Conservation (phyloP, 352 stramenopile species). For the Lagenidium giganteum region DNA sequence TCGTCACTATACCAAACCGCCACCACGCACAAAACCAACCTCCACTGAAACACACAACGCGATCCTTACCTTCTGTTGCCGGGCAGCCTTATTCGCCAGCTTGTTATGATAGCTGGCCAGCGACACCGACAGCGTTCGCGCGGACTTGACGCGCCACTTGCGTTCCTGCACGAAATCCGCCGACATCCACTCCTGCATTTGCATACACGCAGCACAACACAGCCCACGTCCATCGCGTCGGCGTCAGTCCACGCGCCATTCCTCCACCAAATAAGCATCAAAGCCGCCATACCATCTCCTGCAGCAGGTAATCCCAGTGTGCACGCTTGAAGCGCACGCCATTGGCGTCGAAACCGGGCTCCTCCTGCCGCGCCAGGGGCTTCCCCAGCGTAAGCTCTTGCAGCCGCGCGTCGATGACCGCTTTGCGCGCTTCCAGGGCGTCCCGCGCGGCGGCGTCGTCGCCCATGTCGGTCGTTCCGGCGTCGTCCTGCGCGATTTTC, state of each 20-base stretch:
- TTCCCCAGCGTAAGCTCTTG: conserved; percentile 45
- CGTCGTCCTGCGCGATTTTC: conserved; percentile 6
- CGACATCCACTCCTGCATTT: conserved; percentile 86
- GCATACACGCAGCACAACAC: neutral
- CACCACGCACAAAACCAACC: neutral
- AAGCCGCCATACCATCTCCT: conserved; percentile 55
- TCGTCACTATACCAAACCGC: conserved; percentile 32
- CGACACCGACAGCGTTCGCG: conserved; percentile 64
- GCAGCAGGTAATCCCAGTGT: conserved; percentile 73
- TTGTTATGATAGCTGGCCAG: conserved; percentile 55
- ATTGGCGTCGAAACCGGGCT: conserved; percentile 35
- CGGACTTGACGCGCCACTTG: conserved; percentile 75
- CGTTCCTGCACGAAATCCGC: conserved; percentile 90
- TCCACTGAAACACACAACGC: neutral
- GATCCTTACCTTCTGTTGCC: conserved; percentile 30
- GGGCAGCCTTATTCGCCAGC: conserved; percentile 20
- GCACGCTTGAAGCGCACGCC: conserved; percentile 27
- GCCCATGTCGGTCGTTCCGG: neutral
- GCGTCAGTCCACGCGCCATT: neutral
- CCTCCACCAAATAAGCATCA: conserved; percentile 3
- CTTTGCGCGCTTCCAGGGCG: conserved; percentile 31
- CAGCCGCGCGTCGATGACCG: conserved; percentile 30
- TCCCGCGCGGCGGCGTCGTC: conserved; percentile 1
- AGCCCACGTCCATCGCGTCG: neutral
- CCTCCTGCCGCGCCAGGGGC: conserved; percentile 18